phyloP scores from a whole-genome alignment of 2,329 filamentous ascomycete species.

The Dothideomycetes sp. region DNA sequence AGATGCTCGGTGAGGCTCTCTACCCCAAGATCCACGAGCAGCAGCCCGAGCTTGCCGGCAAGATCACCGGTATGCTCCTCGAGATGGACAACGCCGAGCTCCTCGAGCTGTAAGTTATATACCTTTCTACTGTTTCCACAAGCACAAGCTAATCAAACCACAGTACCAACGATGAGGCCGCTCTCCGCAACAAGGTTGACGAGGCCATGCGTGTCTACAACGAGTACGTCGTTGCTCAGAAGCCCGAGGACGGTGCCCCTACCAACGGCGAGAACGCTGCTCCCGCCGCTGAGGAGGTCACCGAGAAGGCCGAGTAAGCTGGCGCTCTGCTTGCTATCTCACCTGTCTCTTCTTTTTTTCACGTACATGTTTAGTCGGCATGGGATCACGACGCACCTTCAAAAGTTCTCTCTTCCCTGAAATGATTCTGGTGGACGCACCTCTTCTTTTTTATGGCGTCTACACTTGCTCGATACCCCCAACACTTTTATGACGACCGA shows the following conservation, averaged over 20 bases:
- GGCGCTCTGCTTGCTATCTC: not conserved
- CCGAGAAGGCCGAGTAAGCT: conserved; percentile 1
- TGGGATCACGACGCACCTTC: not conserved
- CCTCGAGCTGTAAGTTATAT: conserved; percentile 74
- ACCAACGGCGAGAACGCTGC: conserved; percentile 24
- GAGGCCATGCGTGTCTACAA: conserved; percentile 96
- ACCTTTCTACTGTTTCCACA: not conserved
- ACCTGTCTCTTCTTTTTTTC: not conserved
- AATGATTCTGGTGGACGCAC: not conserved
- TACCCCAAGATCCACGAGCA: conserved; percentile 97
- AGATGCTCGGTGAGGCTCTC: conserved; percentile 92
- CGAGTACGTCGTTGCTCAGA: conserved; percentile 91
- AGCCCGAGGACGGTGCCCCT: conserved; percentile 20
- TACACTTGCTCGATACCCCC: not conserved
- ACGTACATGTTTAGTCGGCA: not conserved
- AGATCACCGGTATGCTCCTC: conserved; percentile 98
- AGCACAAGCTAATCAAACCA: conserved; percentile 18
- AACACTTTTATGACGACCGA: not conserved
- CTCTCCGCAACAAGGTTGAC: conserved; percentile 90
- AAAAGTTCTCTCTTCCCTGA: not conserved
- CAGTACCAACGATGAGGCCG: conserved; percentile 79
- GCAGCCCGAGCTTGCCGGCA: conserved; percentile 91
- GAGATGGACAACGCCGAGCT: conserved; percentile 98
- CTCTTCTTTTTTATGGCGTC: not conserved
- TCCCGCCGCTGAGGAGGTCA: conserved; percentile 20